phyloP scores from a whole-genome alignment of 2,329 filamentous ascomycete species.

The Chaetomium sp. region DNA sequence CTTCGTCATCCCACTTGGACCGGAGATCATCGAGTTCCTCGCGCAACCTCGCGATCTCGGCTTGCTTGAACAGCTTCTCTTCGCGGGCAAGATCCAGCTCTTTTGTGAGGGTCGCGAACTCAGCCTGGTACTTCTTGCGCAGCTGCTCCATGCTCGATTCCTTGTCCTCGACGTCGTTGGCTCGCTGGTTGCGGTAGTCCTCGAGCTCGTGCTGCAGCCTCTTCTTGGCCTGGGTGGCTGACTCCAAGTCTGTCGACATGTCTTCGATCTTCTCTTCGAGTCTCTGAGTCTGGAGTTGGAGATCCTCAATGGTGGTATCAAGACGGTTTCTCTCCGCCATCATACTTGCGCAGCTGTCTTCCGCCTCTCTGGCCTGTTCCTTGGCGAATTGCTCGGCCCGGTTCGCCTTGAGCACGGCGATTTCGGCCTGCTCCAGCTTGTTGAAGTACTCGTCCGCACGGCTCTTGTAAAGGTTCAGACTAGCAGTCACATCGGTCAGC shows the following conservation, averaged over 20 bases:
- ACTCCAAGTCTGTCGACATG: conserved; percentile 83
- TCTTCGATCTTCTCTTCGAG: conserved; percentile 92
- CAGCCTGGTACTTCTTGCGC: conserved; percentile 93
- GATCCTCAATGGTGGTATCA: conserved; percentile 82
- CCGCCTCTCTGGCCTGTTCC: conserved; percentile 83
- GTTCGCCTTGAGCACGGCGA: conserved; percentile 87
- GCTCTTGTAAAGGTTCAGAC: conserved; percentile 84
- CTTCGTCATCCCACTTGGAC: conserved; percentile 97
- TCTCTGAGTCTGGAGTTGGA: conserved; percentile 85
- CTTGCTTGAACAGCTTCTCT: conserved; percentile 80
- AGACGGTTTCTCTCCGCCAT: conserved; percentile 92
- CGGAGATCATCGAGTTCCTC: conserved; percentile 94
- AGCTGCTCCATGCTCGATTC: conserved; percentile 96
- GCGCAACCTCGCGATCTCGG: conserved; percentile 84
- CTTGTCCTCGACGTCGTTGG: conserved; percentile 96
- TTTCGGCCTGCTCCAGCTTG: conserved; percentile 95
- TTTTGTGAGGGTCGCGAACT: conserved; percentile 85
- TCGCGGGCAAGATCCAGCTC: conserved; percentile 94
- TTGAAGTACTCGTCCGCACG: conserved; percentile 95
- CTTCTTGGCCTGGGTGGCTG: conserved; percentile 85
- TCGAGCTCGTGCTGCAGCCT: conserved; percentile 95
- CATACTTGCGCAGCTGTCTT: conserved; percentile 85
- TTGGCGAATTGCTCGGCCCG: conserved; percentile 94
- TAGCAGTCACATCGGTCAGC: conserved; percentile 79
- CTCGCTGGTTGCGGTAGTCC: conserved; percentile 92